Base-by-base conservation (phyloP, 2,329 filamentous ascomycete genomes). In the Fusarium caatingaense region DNA sequence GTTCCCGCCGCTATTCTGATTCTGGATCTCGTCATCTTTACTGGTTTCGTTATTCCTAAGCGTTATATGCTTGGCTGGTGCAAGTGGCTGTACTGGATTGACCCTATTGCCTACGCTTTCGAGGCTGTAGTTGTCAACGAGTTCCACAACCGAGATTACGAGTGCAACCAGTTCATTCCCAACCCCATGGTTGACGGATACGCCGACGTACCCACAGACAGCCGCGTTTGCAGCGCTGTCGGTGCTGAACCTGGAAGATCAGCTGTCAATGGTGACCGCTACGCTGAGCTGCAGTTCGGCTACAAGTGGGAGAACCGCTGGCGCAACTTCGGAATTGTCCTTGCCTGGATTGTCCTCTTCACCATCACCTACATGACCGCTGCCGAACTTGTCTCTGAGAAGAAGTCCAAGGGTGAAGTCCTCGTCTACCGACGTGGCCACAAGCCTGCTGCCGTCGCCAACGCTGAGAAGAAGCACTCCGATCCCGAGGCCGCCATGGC, bases 71-170 rank as follows among this genome's bases (percentile, higher is more conserved):
- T 91, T 9, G 87, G 83, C 3, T 97, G 93, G 93, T 92, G 91
- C 73, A 86, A 89, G 64, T 97, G 93, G 93, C 88, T 97, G 66
- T 92, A 91, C 77, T 95, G 93, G 77, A 82, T 96, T 41, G 90
- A 97, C 65, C 92, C 93, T 4, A 86, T 97, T 13, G 89, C 88
- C 2, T 97, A 97, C 69, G 89, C 89, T 0, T 97, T 97, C 75
- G 93, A 97, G 78, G 84, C 89, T 0, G 84, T 97, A 27, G 91
- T 95, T 86, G 86, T 92, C 68, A 97, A 97, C 79, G 94, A 97
- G 78, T 97, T 97, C 76, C 80, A 89, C 72, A 81, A 83, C 63
- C 87, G 90, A 18, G 67, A 88, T 0, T 96, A 91, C 76, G 48
- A 56, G 1, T 89, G 87, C 75, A 79, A 78, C 21, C 64, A 77